Percentiles rank a stretch among this genome's conserved stretches.
phyloP scores from a whole-genome alignment of 257 asterid genomes.

The Ophiorrhiza pumila region DNA sequence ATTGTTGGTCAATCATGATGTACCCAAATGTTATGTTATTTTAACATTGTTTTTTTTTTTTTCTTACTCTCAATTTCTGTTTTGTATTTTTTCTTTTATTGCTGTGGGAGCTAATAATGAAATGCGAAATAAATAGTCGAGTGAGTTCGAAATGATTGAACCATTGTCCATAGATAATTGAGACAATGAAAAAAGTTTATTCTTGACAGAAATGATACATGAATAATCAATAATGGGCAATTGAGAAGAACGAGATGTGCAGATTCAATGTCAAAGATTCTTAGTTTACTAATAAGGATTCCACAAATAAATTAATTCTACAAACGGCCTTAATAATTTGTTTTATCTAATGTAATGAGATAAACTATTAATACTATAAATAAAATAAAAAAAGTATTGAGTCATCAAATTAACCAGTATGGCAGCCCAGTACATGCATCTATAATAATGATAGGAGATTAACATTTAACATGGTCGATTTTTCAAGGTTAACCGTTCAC shows the following conservation, averaged over 20 bases:
- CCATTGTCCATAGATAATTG: no score
- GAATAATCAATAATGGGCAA: background rate
- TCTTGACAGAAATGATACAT: no score
- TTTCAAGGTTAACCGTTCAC: background rate
- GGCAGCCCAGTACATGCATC: background rate
- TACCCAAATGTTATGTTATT: no score
- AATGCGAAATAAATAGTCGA: no score
- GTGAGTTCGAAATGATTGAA: no score
- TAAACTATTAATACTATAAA: background rate
- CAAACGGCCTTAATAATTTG: background rate
- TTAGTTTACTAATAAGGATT: no score
- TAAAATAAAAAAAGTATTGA: background rate
- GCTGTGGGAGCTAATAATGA: no score
- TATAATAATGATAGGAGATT: background rate
- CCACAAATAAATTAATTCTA: background rate
- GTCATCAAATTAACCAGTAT: background rate
- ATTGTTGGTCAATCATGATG: no score
- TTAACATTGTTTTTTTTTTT: no score
- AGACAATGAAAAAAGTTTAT: no score
- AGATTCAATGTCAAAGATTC: background rate
- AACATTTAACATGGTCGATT: background rate
- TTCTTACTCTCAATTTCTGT: no score
- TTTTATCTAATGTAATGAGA: background rate
- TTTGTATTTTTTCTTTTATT: no score
- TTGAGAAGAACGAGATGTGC: background rate